Conservation (phyloP, 1,284 basidiomycete species). For the Cryptococcus maquisensis region DNA sequence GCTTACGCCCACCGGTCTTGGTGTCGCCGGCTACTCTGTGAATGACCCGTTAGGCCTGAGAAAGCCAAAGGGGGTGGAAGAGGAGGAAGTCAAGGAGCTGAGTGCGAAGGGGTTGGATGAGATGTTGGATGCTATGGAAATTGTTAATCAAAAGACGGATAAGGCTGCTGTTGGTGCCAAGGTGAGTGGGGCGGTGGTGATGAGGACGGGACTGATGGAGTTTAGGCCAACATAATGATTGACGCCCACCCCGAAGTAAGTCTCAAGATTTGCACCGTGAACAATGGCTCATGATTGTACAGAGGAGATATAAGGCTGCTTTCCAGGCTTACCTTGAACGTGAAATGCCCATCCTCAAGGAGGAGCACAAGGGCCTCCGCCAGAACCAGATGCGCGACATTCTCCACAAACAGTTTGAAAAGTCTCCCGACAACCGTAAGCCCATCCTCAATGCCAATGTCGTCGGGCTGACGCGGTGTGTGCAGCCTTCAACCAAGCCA, state of each 20-base stretch:
- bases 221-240: slow-evolving; percentile 65
- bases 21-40: slow-evolving; percentile 30
- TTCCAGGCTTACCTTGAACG: slow-evolving; percentile 89
- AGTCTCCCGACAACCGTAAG: slow-evolving; percentile 48
- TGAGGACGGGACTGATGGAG: background rate
- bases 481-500: slow-evolving; percentile 72
- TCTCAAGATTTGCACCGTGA: slow-evolving; percentile 13
- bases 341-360: slow-evolving; percentile 71
- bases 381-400: slow-evolving; percentile 49
- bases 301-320: slow-evolving; percentile 87
- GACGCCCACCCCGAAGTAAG: slow-evolving; percentile 91
- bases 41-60: slow-evolving; percentile 65
- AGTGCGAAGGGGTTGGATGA: slow-evolving; percentile 86
- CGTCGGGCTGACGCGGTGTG: background rate
- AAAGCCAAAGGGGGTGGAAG: slow-evolving; percentile 24
- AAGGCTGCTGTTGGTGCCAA: slow-evolving; percentile 73
- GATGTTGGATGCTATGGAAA: slow-evolving; percentile 80
- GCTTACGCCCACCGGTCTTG: slow-evolving; percentile 16
- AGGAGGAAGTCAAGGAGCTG: slow-evolving; percentile 62
- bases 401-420: slow-evolving; percentile 49
- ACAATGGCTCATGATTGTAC: background rate
- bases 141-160: slow-evolving; percentile 87
- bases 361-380: slow-evolving; percentile 56
- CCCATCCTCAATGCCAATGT: background rate
- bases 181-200: slow-evolving; percentile 17